These are phyloP conservation scores for Vanderwaltozyma polyspora DNA, from an alignment of 805 yeast species.

Conservation along the genomic window DNA sequence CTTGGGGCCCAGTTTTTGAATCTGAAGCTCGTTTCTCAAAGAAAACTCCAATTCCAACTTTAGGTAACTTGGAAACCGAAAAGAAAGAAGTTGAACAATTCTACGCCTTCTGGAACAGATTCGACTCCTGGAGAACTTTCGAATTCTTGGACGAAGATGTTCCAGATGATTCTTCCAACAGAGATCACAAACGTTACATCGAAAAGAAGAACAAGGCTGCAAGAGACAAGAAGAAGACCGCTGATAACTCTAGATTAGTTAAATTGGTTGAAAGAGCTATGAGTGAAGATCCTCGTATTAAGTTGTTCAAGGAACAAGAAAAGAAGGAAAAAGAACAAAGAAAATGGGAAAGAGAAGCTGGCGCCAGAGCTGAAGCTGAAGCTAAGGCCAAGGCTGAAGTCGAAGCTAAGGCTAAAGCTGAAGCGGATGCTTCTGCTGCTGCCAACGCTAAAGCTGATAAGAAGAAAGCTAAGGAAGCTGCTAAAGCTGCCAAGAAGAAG, in stretches of 20 bases:
- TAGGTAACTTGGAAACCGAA: constrained; percentile 58
- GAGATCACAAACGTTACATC: constrained; percentile 97
- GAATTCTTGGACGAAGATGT: constrained; percentile 98
- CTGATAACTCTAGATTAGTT: constrained; percentile 82
- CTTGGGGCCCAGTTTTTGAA: constrained; percentile 87
- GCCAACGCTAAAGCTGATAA: constrained; percentile 59
- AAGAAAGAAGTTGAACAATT: constrained; percentile 79
- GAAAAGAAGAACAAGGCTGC: constrained; percentile 96
- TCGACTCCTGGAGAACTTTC: constrained; percentile 96
- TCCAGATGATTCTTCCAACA: constrained; percentile 97
- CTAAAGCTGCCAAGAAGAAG: constrained; percentile 86
- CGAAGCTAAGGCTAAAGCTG: constrained; percentile 71
- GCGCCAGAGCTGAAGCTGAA: constrained; percentile 93
- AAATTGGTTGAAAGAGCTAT: constrained; percentile 82
- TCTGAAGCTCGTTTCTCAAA: constrained; percentile 88
- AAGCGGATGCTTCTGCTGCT: constrained; percentile 57
- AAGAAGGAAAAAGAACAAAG: constrained; percentile 86
- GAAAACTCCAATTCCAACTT: constrained; percentile 74
- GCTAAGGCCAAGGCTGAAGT: constrained; percentile 80
- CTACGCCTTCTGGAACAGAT: constrained; percentile 85
- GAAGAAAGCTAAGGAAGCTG: constrained; percentile 93
- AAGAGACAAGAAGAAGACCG: constrained; percentile 95
- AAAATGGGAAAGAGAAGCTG: constrained; percentile 98
- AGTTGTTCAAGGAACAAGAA: constrained; percentile 83
- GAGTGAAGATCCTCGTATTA: constrained; percentile 89